A percentile compares a stretch with the other conserved stretches of the same genome.
These are phyloP conservation scores for Schizophyllum amplum DNA, from an alignment of 1,284 basidiomycete species.

Conservation along the genomic window DNA sequence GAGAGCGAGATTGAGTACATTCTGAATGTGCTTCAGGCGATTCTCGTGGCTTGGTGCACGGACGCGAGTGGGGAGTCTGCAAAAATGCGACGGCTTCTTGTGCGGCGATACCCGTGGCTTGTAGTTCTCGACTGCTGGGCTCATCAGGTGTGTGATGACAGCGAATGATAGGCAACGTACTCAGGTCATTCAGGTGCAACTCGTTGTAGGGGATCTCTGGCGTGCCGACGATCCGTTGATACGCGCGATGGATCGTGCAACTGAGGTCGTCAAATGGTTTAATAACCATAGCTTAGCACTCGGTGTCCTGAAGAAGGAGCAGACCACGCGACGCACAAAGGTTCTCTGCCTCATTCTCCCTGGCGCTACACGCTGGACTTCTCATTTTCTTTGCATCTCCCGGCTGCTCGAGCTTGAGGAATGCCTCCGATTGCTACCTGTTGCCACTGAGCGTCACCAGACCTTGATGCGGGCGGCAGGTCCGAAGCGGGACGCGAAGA, in stretches of 20 bases:
- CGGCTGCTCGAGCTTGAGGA: conserved; percentile 16
- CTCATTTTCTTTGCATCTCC: conserved; percentile 17
- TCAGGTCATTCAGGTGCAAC: not conserved
- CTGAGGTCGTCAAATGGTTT: conserved; percentile 26
- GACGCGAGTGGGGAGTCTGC: conserved; percentile 24
- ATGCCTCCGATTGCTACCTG: conserved; percentile 12
- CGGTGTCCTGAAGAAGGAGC: conserved; percentile 18
- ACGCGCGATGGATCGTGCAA: conserved; percentile 11
- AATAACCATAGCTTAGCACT: conserved; percentile 23
- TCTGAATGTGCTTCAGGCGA: conserved; percentile 11
- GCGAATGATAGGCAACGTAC: no score
- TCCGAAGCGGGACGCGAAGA: conserved; percentile 10
- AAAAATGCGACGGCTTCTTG: conserved; percentile 21
- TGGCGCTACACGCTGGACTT: conserved; percentile 24
- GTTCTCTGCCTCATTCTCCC: conserved; percentile 22
- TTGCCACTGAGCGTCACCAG: conserved; percentile 14
- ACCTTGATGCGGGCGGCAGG: conserved; percentile 8
- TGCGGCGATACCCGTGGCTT: conserved; percentile 12
- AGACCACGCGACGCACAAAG: conserved; percentile 8
- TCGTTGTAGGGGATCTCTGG: conserved; percentile 20
- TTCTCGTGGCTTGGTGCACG: conserved; percentile 19
- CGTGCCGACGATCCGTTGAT: conserved; percentile 7
- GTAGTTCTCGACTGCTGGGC: conserved; percentile 24
- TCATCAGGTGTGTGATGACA: conserved; percentile 21
- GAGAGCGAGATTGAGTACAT: conserved; percentile 17